Conservation (phyloP, 306 rosid species). For the Cicer judaicum region DNA sequence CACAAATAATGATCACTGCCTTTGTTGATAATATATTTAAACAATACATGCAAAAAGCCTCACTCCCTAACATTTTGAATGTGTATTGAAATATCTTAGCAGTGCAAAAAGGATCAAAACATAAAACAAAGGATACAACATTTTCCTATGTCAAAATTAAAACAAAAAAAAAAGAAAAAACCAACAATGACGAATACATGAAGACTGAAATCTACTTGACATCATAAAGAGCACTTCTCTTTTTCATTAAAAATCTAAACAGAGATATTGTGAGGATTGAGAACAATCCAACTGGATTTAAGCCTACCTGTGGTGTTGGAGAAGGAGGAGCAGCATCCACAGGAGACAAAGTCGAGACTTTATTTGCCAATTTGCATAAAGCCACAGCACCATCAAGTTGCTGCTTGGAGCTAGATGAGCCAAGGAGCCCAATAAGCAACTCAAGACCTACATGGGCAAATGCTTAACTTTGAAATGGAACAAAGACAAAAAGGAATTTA, state of each 20-base stretch:
- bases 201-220: conserved; percentile 6
- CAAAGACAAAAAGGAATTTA: conserved; percentile 30
- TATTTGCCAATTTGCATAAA: conserved; percentile 83
- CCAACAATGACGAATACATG: neutral
- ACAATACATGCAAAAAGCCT: conserved; percentile 2
- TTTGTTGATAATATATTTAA: too few species aligned
- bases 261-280: conserved; percentile 19
- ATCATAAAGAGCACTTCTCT: conserved; percentile 20
- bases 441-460: conserved; percentile 74
- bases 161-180: conserved; percentile 13
- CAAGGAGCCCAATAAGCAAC: conserved; percentile 86
- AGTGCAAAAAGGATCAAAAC: conserved; percentile 11
- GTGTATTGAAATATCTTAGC: conserved; percentile 38
- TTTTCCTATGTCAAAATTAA: conserved; percentile 3
- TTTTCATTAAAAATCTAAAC: conserved; percentile 9
- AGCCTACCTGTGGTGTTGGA: conserved; percentile 90
- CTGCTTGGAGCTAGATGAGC: conserved; percentile 71
- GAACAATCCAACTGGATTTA: conserved; percentile 31
- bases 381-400: conserved; percentile 97
- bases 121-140: neutral
- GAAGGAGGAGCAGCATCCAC: conserved; percentile 96
- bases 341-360: conserved; percentile 78
- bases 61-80: neutral
- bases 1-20: neutral
- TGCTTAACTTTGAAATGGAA: conserved; percentile 39